phyloP scores from a whole-genome alignment of 2,329 filamentous ascomycete species.

The Lizonia empirigonia region DNA sequence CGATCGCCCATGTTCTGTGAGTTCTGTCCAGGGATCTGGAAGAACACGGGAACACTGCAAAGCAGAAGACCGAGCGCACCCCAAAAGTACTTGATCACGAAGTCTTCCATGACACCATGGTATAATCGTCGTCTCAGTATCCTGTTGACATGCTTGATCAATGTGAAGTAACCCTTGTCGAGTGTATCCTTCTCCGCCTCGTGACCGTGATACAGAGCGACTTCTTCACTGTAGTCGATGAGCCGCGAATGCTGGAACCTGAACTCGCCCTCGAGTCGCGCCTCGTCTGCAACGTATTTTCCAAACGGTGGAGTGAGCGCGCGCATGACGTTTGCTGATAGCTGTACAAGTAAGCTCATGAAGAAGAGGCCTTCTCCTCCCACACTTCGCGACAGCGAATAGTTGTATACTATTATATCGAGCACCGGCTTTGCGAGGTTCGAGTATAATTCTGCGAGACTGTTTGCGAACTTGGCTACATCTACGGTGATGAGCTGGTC shows the following conservation, averaged over 20 bases:
- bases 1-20: constrained; percentile 69
- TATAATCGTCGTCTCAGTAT: constrained; percentile 90
- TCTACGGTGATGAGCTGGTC: constrained; percentile 98
- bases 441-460: constrained; percentile 90
- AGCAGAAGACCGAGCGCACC: constrained; percentile 88
- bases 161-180: constrained; percentile 97
- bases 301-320: constrained; percentile 94
- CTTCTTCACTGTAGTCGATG: constrained; percentile 95
- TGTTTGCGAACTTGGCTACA: constrained; percentile 94
- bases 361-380: constrained; percentile 94
- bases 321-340: constrained; percentile 92
- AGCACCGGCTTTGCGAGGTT: constrained; percentile 93
- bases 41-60: constrained; percentile 94
- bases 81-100: constrained; percentile 99
- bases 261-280: constrained; percentile 92
- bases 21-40: constrained; percentile 76
- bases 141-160: constrained; percentile 98
- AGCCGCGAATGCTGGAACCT: constrained; percentile 91
- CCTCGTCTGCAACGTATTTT: constrained; percentile 96
- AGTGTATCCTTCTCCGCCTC: constrained; percentile 94
- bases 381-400: constrained; percentile 90
- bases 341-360: constrained; percentile 91
- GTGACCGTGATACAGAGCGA: constrained; percentile 89
- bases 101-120: constrained; percentile 99
- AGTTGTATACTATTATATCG: constrained; percentile 97